Conservation (phyloP, 148 eudicot genomes). For the Vaccinium vitisidaea region DNA sequence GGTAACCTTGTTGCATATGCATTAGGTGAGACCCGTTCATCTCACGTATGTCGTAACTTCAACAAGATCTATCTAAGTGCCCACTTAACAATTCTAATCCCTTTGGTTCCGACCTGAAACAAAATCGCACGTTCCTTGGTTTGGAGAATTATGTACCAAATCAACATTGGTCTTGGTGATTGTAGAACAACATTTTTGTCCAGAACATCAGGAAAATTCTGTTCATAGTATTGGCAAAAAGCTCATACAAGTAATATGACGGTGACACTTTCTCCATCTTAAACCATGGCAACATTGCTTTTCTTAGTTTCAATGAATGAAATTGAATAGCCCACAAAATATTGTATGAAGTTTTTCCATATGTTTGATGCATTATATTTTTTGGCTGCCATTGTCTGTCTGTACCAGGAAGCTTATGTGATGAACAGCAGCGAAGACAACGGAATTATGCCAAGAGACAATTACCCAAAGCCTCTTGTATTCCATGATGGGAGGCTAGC, state of each 20-base stretch:
- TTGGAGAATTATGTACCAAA: neutral
- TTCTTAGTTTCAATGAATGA: neutral
- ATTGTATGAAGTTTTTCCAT: neutral
- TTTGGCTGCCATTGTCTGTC: neutral
- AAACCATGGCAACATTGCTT: neutral
- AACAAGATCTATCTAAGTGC: neutral
- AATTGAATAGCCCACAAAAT: neutral
- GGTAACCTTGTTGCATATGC: neutral
- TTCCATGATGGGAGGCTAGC: conserved; percentile 95
- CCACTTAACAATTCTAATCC: neutral
- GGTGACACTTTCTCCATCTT: neutral
- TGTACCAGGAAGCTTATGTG: conserved; percentile 69
- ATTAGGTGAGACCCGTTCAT: neutral
- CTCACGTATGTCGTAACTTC: no score
- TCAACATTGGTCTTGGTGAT: neutral
- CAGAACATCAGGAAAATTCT: neutral
- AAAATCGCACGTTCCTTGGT: neutral
- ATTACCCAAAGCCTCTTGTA: conserved; percentile 77
- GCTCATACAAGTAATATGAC: neutral
- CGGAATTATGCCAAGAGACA: conserved; percentile 55
- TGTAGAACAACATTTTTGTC: neutral
- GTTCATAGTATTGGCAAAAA: neutral
- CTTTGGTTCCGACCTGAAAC: neutral
- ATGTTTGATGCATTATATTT: neutral
- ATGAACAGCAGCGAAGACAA: conserved; percentile 49